Conservation (phyloP, 768 basidiomycete species). For the Naematelia encephala region DNA sequence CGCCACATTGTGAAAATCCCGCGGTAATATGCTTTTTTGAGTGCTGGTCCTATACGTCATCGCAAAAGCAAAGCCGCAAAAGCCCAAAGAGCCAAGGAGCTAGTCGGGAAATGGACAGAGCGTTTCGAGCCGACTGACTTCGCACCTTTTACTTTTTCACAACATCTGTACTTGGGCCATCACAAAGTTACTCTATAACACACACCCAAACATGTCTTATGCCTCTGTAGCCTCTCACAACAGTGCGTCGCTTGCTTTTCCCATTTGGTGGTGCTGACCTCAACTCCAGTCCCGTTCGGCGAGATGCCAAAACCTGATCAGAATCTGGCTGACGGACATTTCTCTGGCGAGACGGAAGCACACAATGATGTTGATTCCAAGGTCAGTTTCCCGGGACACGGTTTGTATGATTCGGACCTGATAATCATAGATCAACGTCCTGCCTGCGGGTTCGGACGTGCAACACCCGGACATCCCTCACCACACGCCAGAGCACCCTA, state of each 20-base stretch:
- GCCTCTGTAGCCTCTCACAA: slow-evolving; percentile 65
- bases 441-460: slow-evolving; percentile 45
- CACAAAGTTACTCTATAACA: neutral
- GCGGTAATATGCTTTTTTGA: neutral
- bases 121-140: too few relatives aligned
- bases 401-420: neutral
- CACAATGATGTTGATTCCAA: slow-evolving; percentile 55
- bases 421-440: slow-evolving; percentile 34
- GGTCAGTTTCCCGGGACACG: slow-evolving; percentile 18
- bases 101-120: too few relatives aligned
- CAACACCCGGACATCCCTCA: slow-evolving; percentile 31
- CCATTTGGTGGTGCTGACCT: neutral
- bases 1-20: neutral
- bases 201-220: slow-evolving; percentile 75
- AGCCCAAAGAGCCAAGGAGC: too few relatives aligned
- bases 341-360: slow-evolving; percentile 48
- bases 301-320: slow-evolving; percentile 65
- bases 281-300: slow-evolving; percentile 38
- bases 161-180: neutral
- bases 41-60: too few relatives aligned
- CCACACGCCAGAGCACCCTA: slow-evolving; percentile 20
- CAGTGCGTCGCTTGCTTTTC: slow-evolving; percentile 47
- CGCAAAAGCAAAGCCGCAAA: too few relatives aligned
- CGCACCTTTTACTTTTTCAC: too few relatives aligned
- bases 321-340: slow-evolving; percentile 58